Conservation (phyloP, 1,139 yeast species). For the Blastobotrys buckinghamii region DNA sequence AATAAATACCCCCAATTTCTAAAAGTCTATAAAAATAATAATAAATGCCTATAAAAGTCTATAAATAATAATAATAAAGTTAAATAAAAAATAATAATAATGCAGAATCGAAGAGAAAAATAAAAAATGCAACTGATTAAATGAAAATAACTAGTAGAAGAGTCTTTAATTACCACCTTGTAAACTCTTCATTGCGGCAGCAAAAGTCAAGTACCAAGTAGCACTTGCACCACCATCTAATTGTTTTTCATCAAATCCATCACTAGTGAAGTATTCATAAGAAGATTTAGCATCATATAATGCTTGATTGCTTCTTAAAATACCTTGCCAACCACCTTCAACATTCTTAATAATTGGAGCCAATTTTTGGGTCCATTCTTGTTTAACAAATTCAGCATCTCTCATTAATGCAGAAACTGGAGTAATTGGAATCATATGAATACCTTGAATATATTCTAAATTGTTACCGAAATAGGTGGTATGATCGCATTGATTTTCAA, state of each 20-base stretch:
- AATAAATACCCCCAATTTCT: neutral
- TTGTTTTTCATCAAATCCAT: conserved; percentile 42
- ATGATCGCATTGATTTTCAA: conserved; percentile 86
- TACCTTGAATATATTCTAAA: conserved; percentile 84
- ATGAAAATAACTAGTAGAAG: neutral
- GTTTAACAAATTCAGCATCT: conserved; percentile 57
- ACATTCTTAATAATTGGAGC: conserved; percentile 47
- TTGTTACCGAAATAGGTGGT: conserved; percentile 83
- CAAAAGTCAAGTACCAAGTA: conserved; percentile 82
- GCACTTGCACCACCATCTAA: conserved; percentile 86
- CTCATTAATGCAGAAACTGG: conserved; percentile 78
- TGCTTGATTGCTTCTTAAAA: conserved; percentile 73
- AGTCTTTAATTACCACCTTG: too few relatives aligned
- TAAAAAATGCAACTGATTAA: neutral
- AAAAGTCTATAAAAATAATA: neutral
- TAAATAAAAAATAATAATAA: neutral
- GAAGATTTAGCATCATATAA: conserved; percentile 62
- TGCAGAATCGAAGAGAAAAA: neutral
- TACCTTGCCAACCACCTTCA: conserved; percentile 83
- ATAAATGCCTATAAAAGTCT: neutral
- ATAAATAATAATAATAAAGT: neutral
- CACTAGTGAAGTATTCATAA: conserved; percentile 59
- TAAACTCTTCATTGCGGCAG: conserved; percentile 41
- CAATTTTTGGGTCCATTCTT: conserved; percentile 71
- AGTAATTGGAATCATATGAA: conserved; percentile 89